Evolutionary conservation across 2,329 filamentous ascomycete species (phyloP), one percentile per base, ranked within the genome.

Genomic region (Diplodia sapinea): DNA sequence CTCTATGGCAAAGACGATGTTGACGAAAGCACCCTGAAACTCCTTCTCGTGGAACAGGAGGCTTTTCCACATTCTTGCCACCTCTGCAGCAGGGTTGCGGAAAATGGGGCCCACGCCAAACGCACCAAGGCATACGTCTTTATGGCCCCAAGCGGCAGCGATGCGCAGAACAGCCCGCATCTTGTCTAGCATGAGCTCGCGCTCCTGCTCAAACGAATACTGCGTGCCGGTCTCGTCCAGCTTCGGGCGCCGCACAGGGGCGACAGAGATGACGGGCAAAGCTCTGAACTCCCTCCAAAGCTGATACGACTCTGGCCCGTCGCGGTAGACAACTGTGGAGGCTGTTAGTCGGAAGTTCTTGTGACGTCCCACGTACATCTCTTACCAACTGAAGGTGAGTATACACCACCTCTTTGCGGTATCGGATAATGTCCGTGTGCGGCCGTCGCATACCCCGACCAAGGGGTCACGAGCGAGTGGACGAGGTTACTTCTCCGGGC

Each of bases 401-500:
- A 87, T 66, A 93, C 87, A 1, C 89, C 90, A 4, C 89, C 90
- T 69, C 84, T 85, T 31, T 87, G 85, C 3, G 90, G 89, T 70
- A 93, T 88, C 9, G 91, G 91, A 73, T 93, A 94, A 75, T 91
- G 59, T 15, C 59, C 59, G 88, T 69, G 75, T 51, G 81, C 70
- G 36, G 75, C 38, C 79, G 70, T 13, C 72, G 73, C 50, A 73
- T 64, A 69, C 74, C 72, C 49, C 72, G 73, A 80, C 69, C 83
- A 88, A 1, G 89, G 88, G 55, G 85, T 89, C 26, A 83, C 85
- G 59, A 93, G 82, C 3, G 88, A 88, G 20, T 89, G 87, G 6
- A 89, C 89, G 40, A 94, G 85, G 70, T 90, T 93, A 79, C 89
- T 92, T 72, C 91, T 84, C 69, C 91, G 85, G 73, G 90, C 91